A percentile compares a stretch with the other conserved stretches of the same genome.
Conservation (phyloP, 192 early-diverging fungal genomes). For the Pilobolus umbonatus region DNA sequence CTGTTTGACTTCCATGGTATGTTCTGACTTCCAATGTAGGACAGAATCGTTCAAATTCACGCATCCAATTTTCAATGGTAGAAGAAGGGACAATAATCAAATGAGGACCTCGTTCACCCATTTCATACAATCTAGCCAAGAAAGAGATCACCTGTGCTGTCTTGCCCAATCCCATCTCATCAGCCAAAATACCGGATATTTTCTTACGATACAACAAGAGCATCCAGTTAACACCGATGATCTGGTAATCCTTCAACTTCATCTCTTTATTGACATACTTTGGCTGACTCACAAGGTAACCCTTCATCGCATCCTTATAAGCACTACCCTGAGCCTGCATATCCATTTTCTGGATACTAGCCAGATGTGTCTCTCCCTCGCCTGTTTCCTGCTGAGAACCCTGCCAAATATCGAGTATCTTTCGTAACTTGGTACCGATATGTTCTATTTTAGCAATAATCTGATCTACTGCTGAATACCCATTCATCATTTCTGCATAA, state of each 20-base stretch:
- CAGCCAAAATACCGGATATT: constrained; percentile 73
- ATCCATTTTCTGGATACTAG: constrained; percentile 22
- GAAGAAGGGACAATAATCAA: constrained; percentile 85
- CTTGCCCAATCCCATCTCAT: constrained; percentile 91
- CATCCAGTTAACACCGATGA: constrained; percentile 87
- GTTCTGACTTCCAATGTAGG: constrained; percentile 51
- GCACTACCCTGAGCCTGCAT: too few species aligned
- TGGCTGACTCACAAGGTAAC: constrained; percentile 56
- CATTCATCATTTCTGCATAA: constrained; percentile 55
- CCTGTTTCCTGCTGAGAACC: constrained; percentile 4
- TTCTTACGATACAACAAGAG: constrained; percentile 62
- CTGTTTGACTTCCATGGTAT: constrained; percentile 57
- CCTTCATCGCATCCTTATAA: constrained; percentile 30
- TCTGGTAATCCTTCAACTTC: constrained; percentile 76
- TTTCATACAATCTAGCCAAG: constrained; percentile 52
- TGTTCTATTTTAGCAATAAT: constrained; percentile 55
- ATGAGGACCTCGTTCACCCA: constrained; percentile 57
- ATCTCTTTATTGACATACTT: constrained; percentile 53
- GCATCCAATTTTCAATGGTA: constrained; percentile 84
- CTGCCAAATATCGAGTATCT: constrained; percentile 48
- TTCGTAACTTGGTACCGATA: constrained; percentile 46
- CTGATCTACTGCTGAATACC: constrained; percentile 56
- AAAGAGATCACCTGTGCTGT: constrained; percentile 89
- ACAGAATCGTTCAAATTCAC: constrained; percentile 73
- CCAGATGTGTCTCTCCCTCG: constrained; percentile 37